Percentiles rank a stretch among this genome's conserved stretches.
phyloP scores from a whole-genome alignment of 2,329 filamentous ascomycete species.

The Aureobasidium sp. region DNA sequence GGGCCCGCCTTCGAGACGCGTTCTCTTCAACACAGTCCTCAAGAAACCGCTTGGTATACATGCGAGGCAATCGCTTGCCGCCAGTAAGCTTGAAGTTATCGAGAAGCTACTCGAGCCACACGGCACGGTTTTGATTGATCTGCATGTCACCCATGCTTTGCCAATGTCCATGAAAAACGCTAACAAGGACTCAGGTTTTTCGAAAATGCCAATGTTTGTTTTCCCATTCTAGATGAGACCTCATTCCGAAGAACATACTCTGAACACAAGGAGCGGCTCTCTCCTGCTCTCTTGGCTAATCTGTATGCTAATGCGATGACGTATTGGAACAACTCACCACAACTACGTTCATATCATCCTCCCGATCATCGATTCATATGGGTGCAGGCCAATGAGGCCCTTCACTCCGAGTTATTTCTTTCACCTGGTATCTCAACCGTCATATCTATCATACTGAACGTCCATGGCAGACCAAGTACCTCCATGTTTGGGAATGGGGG shows the following conservation, averaged over 20 bases:
- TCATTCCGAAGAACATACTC: constrained; percentile 27
- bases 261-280: constrained; percentile 30
- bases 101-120: constrained; percentile 1
- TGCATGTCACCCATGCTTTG: background rate
- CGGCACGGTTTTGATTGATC: background rate
- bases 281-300: constrained; percentile 34
- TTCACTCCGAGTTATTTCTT: constrained; percentile 35
- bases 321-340: constrained; percentile 32
- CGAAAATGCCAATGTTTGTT: constrained; percentile 29
- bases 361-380: constrained; percentile 36
- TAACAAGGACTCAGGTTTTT: constrained; percentile 32
- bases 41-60: background rate
- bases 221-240: constrained; percentile 36
- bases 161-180: background rate
- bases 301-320: constrained; percentile 34
- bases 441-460: constrained; percentile 34
- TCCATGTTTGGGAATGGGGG: constrained; percentile 44
- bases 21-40: constrained; percentile 2
- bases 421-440: constrained; percentile 36
- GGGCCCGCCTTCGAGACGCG: background rate
- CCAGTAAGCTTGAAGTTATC: background rate
- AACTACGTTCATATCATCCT: constrained; percentile 29
- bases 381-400: constrained; percentile 36
- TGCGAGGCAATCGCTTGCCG: background rate
- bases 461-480: constrained; percentile 35